phyloP scores from a whole-genome alignment of 768 basidiomycete genomes.

The Cystobasidium onofrii region DNA sequence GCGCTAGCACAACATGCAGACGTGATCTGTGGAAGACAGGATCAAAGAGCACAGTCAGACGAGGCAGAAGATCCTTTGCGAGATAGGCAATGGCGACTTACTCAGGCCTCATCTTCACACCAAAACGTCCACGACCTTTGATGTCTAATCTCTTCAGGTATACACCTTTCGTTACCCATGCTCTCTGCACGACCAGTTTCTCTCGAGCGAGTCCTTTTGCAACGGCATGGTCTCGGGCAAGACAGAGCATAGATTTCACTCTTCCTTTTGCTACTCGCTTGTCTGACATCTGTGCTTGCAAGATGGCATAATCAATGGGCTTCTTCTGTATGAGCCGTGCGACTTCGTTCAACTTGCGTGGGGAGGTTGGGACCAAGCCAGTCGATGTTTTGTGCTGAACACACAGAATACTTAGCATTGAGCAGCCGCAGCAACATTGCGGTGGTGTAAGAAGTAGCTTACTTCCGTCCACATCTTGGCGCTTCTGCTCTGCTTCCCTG shows the following conservation, averaged over 20 bases:
- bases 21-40: slow-evolving; percentile 24
- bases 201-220: slow-evolving; percentile 65
- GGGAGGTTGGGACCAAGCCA: slow-evolving; percentile 80
- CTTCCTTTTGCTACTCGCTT: slow-evolving; percentile 71
- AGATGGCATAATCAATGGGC: slow-evolving; percentile 86
- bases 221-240: slow-evolving; percentile 76
- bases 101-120: slow-evolving; percentile 62
- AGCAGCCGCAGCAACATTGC: too few relatives aligned
- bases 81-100: background rate
- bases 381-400: slow-evolving; percentile 88
- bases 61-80: background rate
- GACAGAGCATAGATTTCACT: slow-evolving; percentile 77
- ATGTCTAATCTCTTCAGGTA: slow-evolving; percentile 64
- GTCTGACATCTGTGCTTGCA: slow-evolving; percentile 93
- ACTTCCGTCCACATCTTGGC: background rate
- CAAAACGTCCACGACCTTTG: slow-evolving; percentile 71
- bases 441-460: background rate
- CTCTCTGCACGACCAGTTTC: slow-evolving; percentile 74
- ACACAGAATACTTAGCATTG: background rate
- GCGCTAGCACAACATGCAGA: slow-evolving; percentile 41
- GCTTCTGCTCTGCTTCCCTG: background rate
- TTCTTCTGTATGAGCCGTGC: slow-evolving; percentile 76
- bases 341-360: slow-evolving; percentile 79
- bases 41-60: background rate
- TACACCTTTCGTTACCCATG: slow-evolving; percentile 85